Evolutionary conservation across 495 filamentous ascomycete genomes (phyloP), one percentile per base, ranked within the genome.

Genomic region (Tetracladium setigerum): DNA sequence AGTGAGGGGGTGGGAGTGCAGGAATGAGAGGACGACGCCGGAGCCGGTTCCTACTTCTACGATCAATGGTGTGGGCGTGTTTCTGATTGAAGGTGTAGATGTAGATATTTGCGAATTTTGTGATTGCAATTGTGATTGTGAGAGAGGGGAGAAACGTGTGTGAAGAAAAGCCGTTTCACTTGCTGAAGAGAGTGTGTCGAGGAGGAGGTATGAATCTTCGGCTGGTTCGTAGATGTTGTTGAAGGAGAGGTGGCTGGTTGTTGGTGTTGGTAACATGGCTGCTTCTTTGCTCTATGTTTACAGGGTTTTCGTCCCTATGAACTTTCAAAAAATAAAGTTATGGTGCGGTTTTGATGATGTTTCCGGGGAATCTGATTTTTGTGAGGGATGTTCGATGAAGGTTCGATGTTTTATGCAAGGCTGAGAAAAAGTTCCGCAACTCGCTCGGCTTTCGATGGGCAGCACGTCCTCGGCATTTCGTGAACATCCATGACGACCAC

Each of bases 131-230:
- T 14, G n/a, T 37, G n/a, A 5, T 37, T 17, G n/a, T 37, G 9
- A 37, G 3, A 10, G 34, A 10, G 34, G 34, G 6, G 14, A 16
- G 70, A 95, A 89, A 37, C 78, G 77, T 9, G 66, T 32, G 19
- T 67, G 66, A 30, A 96, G 81, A 63, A 90, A 98, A 30, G 71
- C 49, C 5, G 76, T 84, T 65, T 95, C 87, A 11, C 74, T 60
- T 9, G 67, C 34, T 4, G 82, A 82, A n/a, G 89, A 87, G 22
- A 98, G 72, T 0, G 89, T 92, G 69, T 98, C 92, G 19, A 98
- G 76, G 30, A 98, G 73, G n/a, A 98, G 78, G 62, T 83, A 97
- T 14, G 88, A 94, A 65, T 98, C 92, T 66, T 96, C 92, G 10
- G 90, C 82, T 35, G 92, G 92, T 60, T 95, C 87, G 67, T 98